Evolutionary conservation across 108 stramenopile genomes (phyloP), one percentile per base, ranked within the genome.

Genomic region (Pseudonitzschia multistriata): DNA sequence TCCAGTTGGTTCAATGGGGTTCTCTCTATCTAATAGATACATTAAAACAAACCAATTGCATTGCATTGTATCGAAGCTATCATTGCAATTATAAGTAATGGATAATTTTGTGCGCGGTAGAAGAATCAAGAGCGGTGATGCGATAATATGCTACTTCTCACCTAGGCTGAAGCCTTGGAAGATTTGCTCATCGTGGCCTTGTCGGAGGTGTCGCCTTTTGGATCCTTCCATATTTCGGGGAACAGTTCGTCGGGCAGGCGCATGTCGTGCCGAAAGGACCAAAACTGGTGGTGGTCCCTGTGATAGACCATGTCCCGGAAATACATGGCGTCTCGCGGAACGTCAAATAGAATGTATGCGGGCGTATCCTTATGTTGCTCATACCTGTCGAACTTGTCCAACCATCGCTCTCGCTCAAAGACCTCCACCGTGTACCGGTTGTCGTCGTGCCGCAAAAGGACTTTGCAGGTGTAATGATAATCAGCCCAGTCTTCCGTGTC

Each of bases 251-350:
- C 88, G 27, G 93, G 90, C 54, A 94, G 50, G 30, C 68, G 55
- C 76, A 94, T 91, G 35, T 89, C 88, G 68, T 90, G 88, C 11
- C 93, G 84, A 77, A 94, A 94, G 17, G 85, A 71, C 55, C 85
- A 79, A 10, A 14, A 24, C 34, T 77, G 74, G 40, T 79, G 63
- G 36, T 75, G 77, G 71, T 86, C 85, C 24, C 79, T 53, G 0
- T 66, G 37, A 40, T 78, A 74, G 2, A 56, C 53, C 35, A 15
- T 52, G 66, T 86, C 85, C n/a, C 40, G 28, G 40, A 86, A 83
- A 25, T 50, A 66, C 57, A 86, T 78, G n/a, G 72, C 74, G 57
- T 81, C 66, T 15, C 85, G 52, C 8, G 82, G 80, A 17, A 83
- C 50, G 47, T 77, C 60, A 36, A 67, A 76, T 22, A 86, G 52